Evolutionary conservation across 148 eudicot genomes (phyloP).

Genomic region (Camellia lanceoleosa): DNA sequence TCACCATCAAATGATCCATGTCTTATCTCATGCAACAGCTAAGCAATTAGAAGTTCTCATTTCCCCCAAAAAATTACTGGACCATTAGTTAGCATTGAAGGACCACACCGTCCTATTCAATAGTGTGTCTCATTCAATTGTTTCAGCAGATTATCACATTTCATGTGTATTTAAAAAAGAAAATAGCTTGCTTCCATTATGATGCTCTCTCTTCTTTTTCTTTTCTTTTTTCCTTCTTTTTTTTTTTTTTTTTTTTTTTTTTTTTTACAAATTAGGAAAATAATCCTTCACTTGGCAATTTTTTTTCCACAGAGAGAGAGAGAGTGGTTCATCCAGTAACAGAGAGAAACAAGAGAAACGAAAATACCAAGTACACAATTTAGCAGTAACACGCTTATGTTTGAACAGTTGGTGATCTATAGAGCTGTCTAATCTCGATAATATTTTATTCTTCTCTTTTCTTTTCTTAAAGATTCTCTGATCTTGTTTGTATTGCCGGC

Average conservation of each 20-base stretch:
- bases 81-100: not conserved
- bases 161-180: not conserved
- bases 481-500: not conserved
- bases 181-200: not conserved
- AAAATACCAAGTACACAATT: not conserved
- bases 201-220: not conserved
- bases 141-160: not conserved
- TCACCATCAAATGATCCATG: slow-evolving; percentile 3
- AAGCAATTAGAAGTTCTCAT: not conserved
- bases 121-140: not conserved
- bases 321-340: not conserved
- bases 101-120: not conserved
- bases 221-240: no score
- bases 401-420: not conserved
- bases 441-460: not conserved
- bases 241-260: no score
- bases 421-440: not conserved
- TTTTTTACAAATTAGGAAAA: slow-evolving; percentile 8
- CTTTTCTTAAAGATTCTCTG: not conserved
- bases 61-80: not conserved
- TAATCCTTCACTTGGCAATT: not conserved
- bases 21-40: not conserved
- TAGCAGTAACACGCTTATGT: not conserved
- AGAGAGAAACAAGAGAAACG: not conserved
- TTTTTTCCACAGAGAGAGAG: not conserved